Evolutionary conservation across 2,329 filamentous ascomycete genomes (phyloP).

Genomic region (Leptodontidium sp.): DNA sequence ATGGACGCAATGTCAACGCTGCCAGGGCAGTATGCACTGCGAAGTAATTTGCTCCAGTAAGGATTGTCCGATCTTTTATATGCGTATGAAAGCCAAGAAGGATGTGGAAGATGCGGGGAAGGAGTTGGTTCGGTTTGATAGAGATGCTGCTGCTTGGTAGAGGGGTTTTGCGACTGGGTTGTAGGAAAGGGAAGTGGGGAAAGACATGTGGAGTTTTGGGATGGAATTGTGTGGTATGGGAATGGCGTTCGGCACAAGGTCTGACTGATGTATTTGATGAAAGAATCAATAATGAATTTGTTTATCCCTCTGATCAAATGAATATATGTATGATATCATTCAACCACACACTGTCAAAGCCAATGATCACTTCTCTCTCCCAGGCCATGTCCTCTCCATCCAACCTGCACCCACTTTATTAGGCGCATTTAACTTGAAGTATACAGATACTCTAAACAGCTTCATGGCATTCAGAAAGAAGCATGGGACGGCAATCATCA

Average conservation of each 20-base stretch:
- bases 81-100: conserved; percentile 99
- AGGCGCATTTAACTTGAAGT: too few relatives aligned
- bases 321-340: neutral
- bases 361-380: neutral
- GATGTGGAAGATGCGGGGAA: conserved; percentile 95
- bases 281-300: neutral
- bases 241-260: neutral
- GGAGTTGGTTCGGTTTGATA: conserved; percentile 89
- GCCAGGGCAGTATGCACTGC: conserved; percentile 96
- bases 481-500: neutral
- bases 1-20: conserved; percentile 98
- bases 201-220: neutral
- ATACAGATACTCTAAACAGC: too few relatives aligned
- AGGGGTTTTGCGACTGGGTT: neutral
- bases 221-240: neutral
- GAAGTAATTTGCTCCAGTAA: conserved; percentile 97
- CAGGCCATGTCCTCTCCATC: neutral
- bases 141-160: conserved; percentile 72
- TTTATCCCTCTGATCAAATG: neutral
- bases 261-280: neutral
- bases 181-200: neutral
- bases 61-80: conserved; percentile 99
- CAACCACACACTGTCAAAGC: neutral
- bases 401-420: too few relatives aligned
- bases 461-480: too few relatives aligned